Evolutionary conservation across 2,329 filamentous ascomycete genomes (phyloP), one percentile per base, ranked within the genome.

Genomic region (Thelonectria blattea): DNA sequence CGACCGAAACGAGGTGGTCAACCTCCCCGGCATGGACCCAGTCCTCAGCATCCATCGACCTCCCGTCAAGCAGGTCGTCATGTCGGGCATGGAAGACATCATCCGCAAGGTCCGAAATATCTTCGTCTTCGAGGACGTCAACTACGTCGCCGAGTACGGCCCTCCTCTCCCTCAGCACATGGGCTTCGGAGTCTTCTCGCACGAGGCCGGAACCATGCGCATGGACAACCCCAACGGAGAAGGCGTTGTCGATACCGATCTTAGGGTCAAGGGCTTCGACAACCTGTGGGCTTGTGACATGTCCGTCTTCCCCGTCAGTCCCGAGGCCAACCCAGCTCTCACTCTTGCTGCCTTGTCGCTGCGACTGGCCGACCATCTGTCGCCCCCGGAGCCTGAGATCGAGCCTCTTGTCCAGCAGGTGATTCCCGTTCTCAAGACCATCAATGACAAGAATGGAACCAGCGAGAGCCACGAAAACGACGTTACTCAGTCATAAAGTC

Each of bases 281-380:
- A 66, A 66, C 10, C 10, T 66, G 0, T 66, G 64, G 64, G 32
- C 62, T 2, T 66, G 63, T 3, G 64, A 66, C 43, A 20, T 66
- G n/a, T 66, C 63, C 0, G 52, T 66, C 5, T 7, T 66, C 1
- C 64, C 64, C 11, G 61, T 64, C 3, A 66, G 64, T 15, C 46
- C 63, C 0, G 64, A 66, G 45, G 64, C 63, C 11, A 66, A 66
- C 14, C 64, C 64, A 0, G 20, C 64, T 0, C 34, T 66, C 32
- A 66, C 64, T 0, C 2, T 66, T 8, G 64, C 64, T 1, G 64
- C 64, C 2, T 52, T 66, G 1, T 66, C 64, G 1, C 12, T 66
- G 37, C 53, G 64, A 0, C 32, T 66, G 2, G 61, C 56, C 1
- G 63, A 66, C 22, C 57, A 66, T 20, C 18, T 66, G 12, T 52